Conservation (phyloP, 257 asterid species). For the Coffea canephora region DNA sequence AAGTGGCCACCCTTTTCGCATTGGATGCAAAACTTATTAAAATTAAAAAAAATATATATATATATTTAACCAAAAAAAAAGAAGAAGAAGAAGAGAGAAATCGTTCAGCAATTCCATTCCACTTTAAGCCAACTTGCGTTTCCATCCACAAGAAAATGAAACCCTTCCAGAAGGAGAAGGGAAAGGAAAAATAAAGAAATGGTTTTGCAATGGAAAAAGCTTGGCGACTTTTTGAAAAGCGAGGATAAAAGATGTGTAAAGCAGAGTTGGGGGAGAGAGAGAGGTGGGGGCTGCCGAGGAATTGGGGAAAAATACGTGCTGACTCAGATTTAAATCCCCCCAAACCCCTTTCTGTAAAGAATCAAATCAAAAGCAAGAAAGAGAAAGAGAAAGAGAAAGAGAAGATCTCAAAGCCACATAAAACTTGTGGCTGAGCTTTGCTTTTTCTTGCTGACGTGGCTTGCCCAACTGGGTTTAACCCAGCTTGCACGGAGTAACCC, state of each 20-base stretch:
- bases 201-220: slow-evolving; percentile 23
- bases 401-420: slow-evolving; percentile 65
- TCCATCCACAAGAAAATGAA: slow-evolving; percentile 36
- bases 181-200: slow-evolving; percentile 6
- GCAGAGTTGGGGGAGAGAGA: not conserved
- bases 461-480: slow-evolving; percentile 26
- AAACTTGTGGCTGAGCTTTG: slow-evolving; percentile 63
- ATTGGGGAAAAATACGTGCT: slow-evolving; percentile 26
- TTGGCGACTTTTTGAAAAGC: slow-evolving; percentile 37
- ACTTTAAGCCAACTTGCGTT: slow-evolving; percentile 24
- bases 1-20: not conserved
- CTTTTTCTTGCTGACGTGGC: slow-evolving; percentile 55
- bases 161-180: not conserved
- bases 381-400: slow-evolving; percentile 36
- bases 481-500: slow-evolving; percentile 32
- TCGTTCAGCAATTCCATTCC: slow-evolving; percentile 13
- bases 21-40: not conserved
- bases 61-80: too few relatives aligned
- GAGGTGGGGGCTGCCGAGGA: slow-evolving; percentile 15
- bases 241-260: slow-evolving; percentile 7
- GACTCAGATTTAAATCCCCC: slow-evolving; percentile 55
- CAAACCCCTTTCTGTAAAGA: slow-evolving; percentile 39
- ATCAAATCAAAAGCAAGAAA: slow-evolving; percentile 36
- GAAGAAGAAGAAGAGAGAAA: too few relatives aligned
- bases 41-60: too few relatives aligned